Evolutionary conservation across 2,329 filamentous ascomycete genomes (phyloP), one percentile per base, ranked within the genome.

Genomic region (Trichoderma arundinaceum): DNA sequence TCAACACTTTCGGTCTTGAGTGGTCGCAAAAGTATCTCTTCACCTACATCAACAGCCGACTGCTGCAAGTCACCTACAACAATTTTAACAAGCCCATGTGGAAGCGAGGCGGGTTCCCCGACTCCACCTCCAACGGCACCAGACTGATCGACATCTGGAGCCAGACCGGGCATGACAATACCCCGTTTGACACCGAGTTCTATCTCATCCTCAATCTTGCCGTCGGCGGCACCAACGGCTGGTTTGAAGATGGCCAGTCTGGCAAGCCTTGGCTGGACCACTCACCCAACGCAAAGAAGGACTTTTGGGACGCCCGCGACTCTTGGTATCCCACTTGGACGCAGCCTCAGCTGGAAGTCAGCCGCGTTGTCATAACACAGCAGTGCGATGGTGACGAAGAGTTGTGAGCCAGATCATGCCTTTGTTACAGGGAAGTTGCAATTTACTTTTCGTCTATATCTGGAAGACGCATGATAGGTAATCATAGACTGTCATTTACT

Each of bases 11-110:
- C 72, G 92, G 92, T 13, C 77, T 96, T 2, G 92, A 96, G 78
- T 96, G 92, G 92, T 92, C 88, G 59, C 86, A 94, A 71, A 94
- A 94, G 77, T 95, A 96, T 76, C 81, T 95, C 67, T 96, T 94
- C 80, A 94, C 91, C 28, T 96, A 93, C 75, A 84, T 96, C 80
- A 90, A 95, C 82, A 90, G 86, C 52, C 88, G 90, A 12, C 85
- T 96, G 19, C 82, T 93, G 33, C 91, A 94, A 76, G 91, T 94
- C 59, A 83, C 92, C 68, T 96, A 93, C 81, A 89, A 86, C 71
- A 91, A 89, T 76, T 93, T 93, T 73, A 81, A 89, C 71, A 74
- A 85, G 71, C 83, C 86, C 9, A 84, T 93, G 73, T 93, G 88
- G 86, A 70, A 86, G 70, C 86, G 88, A 54, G 90, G 91, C 33